Conservation (phyloP, 129 eudicot species). For the Centaurea solstitialis region DNA sequence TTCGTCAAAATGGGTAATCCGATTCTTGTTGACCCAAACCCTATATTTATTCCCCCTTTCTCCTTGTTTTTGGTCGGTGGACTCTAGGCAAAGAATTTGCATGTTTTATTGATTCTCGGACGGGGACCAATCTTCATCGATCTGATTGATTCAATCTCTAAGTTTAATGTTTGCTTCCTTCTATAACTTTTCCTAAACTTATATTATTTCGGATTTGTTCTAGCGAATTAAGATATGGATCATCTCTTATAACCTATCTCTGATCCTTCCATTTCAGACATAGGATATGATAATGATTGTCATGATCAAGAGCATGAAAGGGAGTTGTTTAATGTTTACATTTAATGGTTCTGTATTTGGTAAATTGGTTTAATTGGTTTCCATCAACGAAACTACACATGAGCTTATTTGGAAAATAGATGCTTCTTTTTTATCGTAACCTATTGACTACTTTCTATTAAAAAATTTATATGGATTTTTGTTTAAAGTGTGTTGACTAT, state of each 20-base stretch:
- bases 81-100: conserved; percentile 13
- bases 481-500: background rate
- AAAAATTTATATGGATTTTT: background rate
- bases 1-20: conserved; percentile 14
- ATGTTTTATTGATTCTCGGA: conserved; percentile 3
- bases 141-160: conserved; percentile 24
- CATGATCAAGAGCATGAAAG: background rate
- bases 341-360: background rate
- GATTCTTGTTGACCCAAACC: conserved; percentile 22
- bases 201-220: background rate
- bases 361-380: background rate
- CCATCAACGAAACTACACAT: background rate
- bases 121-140: conserved; percentile 16
- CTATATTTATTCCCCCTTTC: conserved; percentile 34
- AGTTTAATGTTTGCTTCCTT: background rate
- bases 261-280: background rate
- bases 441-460: background rate
- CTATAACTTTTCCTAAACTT: background rate
- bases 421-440: background rate
- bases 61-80: conserved; percentile 14
- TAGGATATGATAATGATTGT: background rate
- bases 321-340: background rate
- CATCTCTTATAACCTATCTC: background rate
- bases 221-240: background rate
- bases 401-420: background rate